Evolutionary conservation across 176 grass and related monocot genomes (phyloP), one percentile per base, ranked within the genome.

Genomic region (Bonia amplexicaulis): DNA sequence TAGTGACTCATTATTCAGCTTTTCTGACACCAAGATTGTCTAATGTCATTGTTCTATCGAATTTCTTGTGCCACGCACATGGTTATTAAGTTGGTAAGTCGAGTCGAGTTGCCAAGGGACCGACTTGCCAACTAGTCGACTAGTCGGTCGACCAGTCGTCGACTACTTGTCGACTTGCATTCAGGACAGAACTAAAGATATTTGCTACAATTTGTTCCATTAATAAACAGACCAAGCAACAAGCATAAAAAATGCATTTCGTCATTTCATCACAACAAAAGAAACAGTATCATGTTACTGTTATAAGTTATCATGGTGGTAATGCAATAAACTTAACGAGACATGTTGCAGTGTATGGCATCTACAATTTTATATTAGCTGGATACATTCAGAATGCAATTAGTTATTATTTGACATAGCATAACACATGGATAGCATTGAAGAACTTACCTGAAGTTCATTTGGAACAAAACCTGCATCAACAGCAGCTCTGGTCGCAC

Each of bases 381-480:
- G 1, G 54, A 79, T 26, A 29, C 9, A 53, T 66, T 23, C 23
- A 84, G 47, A 89, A 86, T 54, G 40, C 26, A 66, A 73, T 72
- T 54, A 71, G 47, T 37, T 48, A 57, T 48, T 13, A 59, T 25
- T 20, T 41, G 22, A 57, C 5, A 12, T 11, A 10, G 63, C 55
- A 61, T 47, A 29, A 31, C 33, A 35, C 69, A 13, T n/a, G 7
- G 12, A 14, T 65, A 49, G 72, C 57, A 17, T 64, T 75, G 57
- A 47, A 62, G 61, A 72, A 20, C n/a, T 91, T 91, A 99, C 96
- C 67, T 99, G 96, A 35, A 99, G 96, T 75, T 99, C 93, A 78
- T 99, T 99, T 31, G 93, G 91, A 76, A 99, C 93, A 84, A 88
- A 99, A 86, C 96, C 93, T 61, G 93, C 96, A 88, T 96, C 96